phyloP scores from a whole-genome alignment of 352 stramenopile genomes.

The Pythium plurisporium region DNA sequence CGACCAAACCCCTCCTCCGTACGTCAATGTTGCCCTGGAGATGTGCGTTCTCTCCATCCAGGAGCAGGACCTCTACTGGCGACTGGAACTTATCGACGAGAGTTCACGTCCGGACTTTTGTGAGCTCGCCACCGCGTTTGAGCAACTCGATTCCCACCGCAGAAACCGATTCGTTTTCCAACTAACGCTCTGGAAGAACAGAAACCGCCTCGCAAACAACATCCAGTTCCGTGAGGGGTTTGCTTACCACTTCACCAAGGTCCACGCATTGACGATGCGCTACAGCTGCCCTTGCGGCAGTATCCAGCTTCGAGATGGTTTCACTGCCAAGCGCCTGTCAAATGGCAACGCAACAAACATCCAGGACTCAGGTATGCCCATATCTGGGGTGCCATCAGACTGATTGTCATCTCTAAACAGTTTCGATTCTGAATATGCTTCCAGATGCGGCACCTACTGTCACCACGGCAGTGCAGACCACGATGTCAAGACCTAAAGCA shows the following conservation, averaged over 20 bases:
- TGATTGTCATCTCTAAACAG: no score
- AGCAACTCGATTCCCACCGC: not conserved
- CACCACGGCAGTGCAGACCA: no score
- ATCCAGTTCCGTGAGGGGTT: constrained; percentile 3
- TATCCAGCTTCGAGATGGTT: constrained; percentile 1
- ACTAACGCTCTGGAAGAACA: constrained; percentile 1
- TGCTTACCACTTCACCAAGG: not conserved
- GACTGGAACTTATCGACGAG: constrained; percentile 1
- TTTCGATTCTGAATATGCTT: no score
- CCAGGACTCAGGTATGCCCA: not conserved
- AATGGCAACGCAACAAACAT: not conserved
- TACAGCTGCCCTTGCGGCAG: constrained; percentile 2
- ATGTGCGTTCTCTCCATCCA: constrained; percentile 1
- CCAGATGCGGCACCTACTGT: no score
- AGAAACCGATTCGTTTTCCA: constrained; percentile 4
- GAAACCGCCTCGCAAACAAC: not conserved
- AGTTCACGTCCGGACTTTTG: not conserved
- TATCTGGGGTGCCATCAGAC: no score
- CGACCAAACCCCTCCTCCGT: not conserved
- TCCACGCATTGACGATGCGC: not conserved
- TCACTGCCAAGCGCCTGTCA: not conserved
- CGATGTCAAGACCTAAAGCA: no score
- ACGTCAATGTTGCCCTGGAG: not conserved
- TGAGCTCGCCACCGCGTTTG: not conserved
- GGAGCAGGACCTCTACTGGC: constrained; percentile 3